Evolutionary conservation across 2,329 filamentous ascomycete species (phyloP), one percentile per base, ranked within the genome.

Genomic region (Ascochyta rabiei): DNA sequence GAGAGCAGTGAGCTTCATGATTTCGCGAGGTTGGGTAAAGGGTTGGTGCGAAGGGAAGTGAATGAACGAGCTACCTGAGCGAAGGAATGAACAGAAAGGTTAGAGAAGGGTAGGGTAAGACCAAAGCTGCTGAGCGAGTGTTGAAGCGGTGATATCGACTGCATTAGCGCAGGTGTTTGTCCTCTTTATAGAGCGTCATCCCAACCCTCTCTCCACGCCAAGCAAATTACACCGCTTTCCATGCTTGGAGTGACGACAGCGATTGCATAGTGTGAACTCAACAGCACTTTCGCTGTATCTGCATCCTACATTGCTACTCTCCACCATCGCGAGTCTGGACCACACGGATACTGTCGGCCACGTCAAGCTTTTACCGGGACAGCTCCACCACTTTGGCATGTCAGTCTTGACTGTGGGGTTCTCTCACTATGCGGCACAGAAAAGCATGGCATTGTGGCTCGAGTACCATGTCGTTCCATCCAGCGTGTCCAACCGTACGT

Each of bases 1-100:
- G 35, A 66, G 53, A 46, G 63, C 43, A 26, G 64, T 59, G 48
- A 65, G 51, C 59, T 67, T 65, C 63, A 67, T 49, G 26, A 18
- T 48, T 31, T 28, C 26, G 26, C 1, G 2, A 38, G 21, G 21
- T 24, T 12, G 19, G 6, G 24, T 12, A 21, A 21, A 13, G 3
- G 30, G 42, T 4, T n/a, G 15, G 42, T 16, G 9, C 35, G 30
- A 26, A 35, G 8, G 30, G 10, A 24, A 33, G 42, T 2, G 13
- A n/a, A 35, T 10, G 42, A 45, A 45, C 30, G 8, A 16, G 42
- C 42, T 45, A 18, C 30, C 30, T 24, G 42, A 45, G 42, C 42
- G 30, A 45, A 45, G 8, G 31, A 45, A 45, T 45, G 21, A 26
- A 45, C 35, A 21, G 28, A 8, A 33, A 48, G n/a, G 37, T 21